Percentiles rank a stretch among this genome's conserved stretches.
These are phyloP conservation scores for Bryoerythrophyllum caledonicum DNA, from an alignment of 225 moss, liverwort and hornwort genomes.

Conservation along the genomic window DNA sequence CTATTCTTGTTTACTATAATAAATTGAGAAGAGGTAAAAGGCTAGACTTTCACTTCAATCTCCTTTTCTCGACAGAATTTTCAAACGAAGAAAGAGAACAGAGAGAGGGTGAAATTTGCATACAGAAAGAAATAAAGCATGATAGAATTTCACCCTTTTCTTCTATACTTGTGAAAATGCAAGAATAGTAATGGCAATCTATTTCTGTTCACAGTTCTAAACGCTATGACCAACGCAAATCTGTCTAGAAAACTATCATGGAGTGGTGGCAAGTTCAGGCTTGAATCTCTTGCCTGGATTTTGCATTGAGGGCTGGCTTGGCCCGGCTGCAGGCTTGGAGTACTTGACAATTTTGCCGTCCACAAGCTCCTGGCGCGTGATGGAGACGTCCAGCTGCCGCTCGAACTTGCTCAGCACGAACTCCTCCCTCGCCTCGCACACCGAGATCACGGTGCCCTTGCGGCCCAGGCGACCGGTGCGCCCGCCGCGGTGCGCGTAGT, in stretches of 20 bases:
- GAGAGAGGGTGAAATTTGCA: too few relatives aligned
- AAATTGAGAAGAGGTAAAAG: too few relatives aligned
- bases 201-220: neutral
- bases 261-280: slow-evolving; percentile 32
- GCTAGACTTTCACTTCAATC: too few relatives aligned
- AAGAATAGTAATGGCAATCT: too few relatives aligned
- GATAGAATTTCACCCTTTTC: too few relatives aligned
- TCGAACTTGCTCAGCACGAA: slow-evolving; percentile 91
- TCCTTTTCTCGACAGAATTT: too few relatives aligned
- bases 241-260: too few relatives aligned
- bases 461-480: slow-evolving; percentile 95
- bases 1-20: too few relatives aligned
- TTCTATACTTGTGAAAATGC: too few relatives aligned
- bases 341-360: slow-evolving; percentile 64
- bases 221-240: neutral
- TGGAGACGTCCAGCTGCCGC: slow-evolving; percentile 74
- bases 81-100: too few relatives aligned
- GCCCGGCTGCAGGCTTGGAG: slow-evolving; percentile 8
- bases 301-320: neutral
- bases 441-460: slow-evolving; percentile 84
- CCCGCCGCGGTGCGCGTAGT: slow-evolving; percentile 95
- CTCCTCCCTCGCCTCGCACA: slow-evolving; percentile 94
- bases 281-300: slow-evolving; percentile 26
- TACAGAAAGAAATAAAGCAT: too few relatives aligned
- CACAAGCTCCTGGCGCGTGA: slow-evolving; percentile 60